Percentiles rank a stretch among this genome's conserved stretches.
These are phyloP conservation scores for Stramenopiles sp. DNA, from an alignment of 352 stramenopile species.

Conservation along the genomic window DNA sequence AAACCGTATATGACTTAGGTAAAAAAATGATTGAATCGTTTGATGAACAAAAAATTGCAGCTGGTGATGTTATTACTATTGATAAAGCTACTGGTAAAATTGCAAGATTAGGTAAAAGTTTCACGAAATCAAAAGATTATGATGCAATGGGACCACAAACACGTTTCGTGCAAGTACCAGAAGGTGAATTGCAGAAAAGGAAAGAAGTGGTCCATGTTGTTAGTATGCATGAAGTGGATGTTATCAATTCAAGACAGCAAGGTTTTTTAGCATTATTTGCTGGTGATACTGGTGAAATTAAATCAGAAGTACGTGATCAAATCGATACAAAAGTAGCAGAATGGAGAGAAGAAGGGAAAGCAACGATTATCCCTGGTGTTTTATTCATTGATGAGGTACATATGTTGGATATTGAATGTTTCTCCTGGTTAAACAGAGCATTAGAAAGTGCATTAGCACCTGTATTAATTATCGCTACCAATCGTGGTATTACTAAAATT, in stretches of 20 bases:
- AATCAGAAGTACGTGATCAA: slow-evolving; percentile 91
- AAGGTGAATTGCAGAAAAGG: slow-evolving; percentile 95
- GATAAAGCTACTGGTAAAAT: slow-evolving; percentile 97
- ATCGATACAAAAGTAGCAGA: slow-evolving; percentile 95
- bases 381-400: slow-evolving; percentile 99
- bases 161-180: slow-evolving; percentile 64
- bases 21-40: slow-evolving; percentile 98
- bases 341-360: slow-evolving; percentile 83
- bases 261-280: slow-evolving; percentile 96
- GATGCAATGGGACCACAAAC: slow-evolving; percentile 86
- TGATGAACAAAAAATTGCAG: slow-evolving; percentile 93
- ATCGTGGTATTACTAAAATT: slow-evolving; percentile 93
- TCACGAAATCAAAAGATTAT: slow-evolving; percentile 89
- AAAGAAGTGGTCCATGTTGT: slow-evolving; percentile 94
- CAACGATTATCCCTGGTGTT: slow-evolving; percentile 91
- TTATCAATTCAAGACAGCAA: slow-evolving; percentile 96
- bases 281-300: slow-evolving; percentile 97
- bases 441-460: slow-evolving; percentile 90
- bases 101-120: slow-evolving; percentile 86
- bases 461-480: slow-evolving; percentile 96
- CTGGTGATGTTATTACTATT: slow-evolving; percentile 97
- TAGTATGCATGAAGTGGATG: slow-evolving; percentile 95
- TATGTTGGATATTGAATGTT: slow-evolving; percentile 99
- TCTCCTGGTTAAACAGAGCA: slow-evolving; percentile 94
- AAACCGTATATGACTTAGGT: slow-evolving; percentile 98